Conservation (phyloP, 371 early-diverging fungal genomes). For the Syncephalastrum contaminatum region DNA sequence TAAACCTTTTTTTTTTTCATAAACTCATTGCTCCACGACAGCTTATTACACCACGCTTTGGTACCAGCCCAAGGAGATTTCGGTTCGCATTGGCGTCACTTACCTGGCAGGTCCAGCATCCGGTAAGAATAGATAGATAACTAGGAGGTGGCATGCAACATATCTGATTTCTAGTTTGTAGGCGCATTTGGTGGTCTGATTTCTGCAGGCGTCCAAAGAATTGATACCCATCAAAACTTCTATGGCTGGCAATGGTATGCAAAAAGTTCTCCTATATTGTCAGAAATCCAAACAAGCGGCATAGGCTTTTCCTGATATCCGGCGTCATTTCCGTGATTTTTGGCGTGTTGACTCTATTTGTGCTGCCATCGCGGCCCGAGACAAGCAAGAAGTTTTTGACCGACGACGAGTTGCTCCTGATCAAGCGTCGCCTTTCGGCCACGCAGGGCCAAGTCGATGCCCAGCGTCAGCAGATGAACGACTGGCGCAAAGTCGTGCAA, state of each 20-base stretch:
- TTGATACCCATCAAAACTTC: slow-evolving; percentile 39
- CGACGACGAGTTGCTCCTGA: slow-evolving; percentile 31
- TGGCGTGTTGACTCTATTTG: slow-evolving; percentile 40
- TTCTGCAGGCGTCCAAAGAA: slow-evolving; percentile 44
- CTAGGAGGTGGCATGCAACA: neutral
- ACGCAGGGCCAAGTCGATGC: slow-evolving; percentile 3
- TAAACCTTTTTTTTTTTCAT: neutral
- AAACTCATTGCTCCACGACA: slow-evolving; percentile 4
- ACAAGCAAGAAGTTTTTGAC: slow-evolving; percentile 38
- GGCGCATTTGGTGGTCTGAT: slow-evolving; percentile 51
- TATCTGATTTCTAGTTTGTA: neutral
- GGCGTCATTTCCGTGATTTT: slow-evolving; percentile 37
- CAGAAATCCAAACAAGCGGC: neutral
- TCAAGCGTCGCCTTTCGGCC: slow-evolving; percentile 20
- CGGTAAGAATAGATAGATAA: slow-evolving; percentile 7
- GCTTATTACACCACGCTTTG: slow-evolving; percentile 49
- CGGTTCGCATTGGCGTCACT: slow-evolving; percentile 43
- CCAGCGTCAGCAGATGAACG: slow-evolving; percentile 13
- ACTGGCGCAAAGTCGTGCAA: slow-evolving; percentile 17
- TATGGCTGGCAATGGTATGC: slow-evolving; percentile 51
- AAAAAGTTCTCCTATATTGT: neutral
- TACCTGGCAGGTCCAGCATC: slow-evolving; percentile 49
- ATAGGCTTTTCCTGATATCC: slow-evolving; percentile 40
- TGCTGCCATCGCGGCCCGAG: slow-evolving; percentile 43
- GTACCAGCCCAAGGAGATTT: slow-evolving; percentile 49